phyloP scores from a whole-genome alignment of 768 basidiomycete species.

The Serendipita sp. region DNA sequence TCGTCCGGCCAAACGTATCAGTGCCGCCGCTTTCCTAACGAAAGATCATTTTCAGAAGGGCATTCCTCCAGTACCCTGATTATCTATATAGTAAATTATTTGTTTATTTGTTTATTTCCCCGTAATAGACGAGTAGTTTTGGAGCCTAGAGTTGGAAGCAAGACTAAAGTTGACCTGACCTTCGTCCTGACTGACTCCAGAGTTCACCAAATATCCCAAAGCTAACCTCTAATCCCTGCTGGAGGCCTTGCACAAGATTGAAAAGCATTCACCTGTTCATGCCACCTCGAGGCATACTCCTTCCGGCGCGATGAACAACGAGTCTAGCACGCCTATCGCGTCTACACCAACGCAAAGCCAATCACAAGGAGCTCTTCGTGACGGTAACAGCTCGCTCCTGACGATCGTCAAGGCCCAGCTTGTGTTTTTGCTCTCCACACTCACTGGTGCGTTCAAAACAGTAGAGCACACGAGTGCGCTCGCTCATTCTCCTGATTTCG shows the following conservation, averaged over 20 bases:
- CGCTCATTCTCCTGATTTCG: neutral
- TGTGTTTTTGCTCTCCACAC: slow-evolving; percentile 88
- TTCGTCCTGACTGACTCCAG: too few relatives aligned
- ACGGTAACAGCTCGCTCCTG: slow-evolving; percentile 28
- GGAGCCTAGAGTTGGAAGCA: too few relatives aligned
- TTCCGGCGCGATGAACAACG: slow-evolving; percentile 5
- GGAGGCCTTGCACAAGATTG: neutral
- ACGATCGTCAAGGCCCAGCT: slow-evolving; percentile 95
- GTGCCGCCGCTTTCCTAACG: too few relatives aligned
- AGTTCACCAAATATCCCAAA: neutral
- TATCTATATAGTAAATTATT: too few relatives aligned
- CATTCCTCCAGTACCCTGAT: too few relatives aligned
- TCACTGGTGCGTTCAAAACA: slow-evolving; percentile 31
- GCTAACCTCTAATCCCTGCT: neutral
- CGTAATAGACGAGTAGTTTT: too few relatives aligned
- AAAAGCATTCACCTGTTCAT: neutral
- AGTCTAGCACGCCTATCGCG: neutral
- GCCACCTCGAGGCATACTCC: neutral
- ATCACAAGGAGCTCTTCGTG: slow-evolving; percentile 1
- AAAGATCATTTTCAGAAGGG: too few relatives aligned
- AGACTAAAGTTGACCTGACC: too few relatives aligned
- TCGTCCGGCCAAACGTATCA: too few relatives aligned
- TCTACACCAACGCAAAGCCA: slow-evolving; percentile 4
- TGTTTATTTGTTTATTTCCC: too few relatives aligned
- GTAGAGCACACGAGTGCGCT: neutral